Evolutionary conservation across 345 rosid genomes (phyloP), one percentile per base, ranked within the genome.

Genomic region (Eucalyptus polyanthemos): DNA sequence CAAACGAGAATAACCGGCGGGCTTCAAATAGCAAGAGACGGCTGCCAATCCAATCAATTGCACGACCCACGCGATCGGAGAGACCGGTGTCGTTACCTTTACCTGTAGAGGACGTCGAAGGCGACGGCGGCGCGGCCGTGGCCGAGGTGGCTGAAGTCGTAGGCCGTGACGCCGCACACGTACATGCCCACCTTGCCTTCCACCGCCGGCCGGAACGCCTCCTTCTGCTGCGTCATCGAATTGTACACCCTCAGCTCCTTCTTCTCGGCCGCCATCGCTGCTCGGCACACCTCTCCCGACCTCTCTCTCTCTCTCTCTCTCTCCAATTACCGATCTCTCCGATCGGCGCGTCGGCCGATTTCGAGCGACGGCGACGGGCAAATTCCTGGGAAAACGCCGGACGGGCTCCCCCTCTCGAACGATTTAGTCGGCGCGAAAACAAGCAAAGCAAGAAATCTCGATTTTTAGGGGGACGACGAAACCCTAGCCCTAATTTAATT

Each of bases 121-220:
- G 95, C 88, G 62, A 97, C 95, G 34, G 98, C 99, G 47, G 99
- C 97, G 45, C 99, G 97, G 62, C 98, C 99, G 87, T 96, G 99
- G 53, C 97, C 99, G 50, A 97, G 92, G 91, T 96, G 99, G 93
- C 99, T 96, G 93, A 93, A 92, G 88, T 95, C 98, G 90, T 97
- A 97, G 37, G 99, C 94, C 8, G 99, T 97, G 80, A 97, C 95
- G 13, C 99, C 98, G 49, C 99, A 97, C 88, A 97, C 98, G 47
- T 97, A 97, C 94, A 97, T 93, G 90, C 95, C 89, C 65, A 97
- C 95, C 88, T 94, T 95, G 0, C 97, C 97, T 1, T 94, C 95
- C 65, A 5, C 93, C 47, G 87, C 87, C 10, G 98, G 95, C 88
- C 85, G 88, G 88, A 97, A 92, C 3, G 91, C 90, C 92, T 96